Evolutionary conservation across 345 rosid species (phyloP).

Genomic region (Isatis tinctoria): DNA sequence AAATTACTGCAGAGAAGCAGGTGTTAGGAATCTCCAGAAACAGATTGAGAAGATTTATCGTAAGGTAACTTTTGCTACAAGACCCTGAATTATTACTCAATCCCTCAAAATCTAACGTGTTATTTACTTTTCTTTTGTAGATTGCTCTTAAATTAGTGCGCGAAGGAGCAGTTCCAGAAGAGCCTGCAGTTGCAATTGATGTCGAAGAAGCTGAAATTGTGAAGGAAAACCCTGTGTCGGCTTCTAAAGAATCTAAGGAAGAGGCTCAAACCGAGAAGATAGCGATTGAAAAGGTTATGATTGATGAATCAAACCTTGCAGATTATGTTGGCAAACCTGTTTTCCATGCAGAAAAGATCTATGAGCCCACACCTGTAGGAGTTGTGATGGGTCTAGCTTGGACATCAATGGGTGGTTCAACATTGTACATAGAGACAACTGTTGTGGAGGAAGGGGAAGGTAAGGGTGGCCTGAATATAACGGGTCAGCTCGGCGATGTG

Average conservation of each 20-base stretch:
- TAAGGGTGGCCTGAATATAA: constrained; percentile 72
- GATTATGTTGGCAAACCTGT: constrained; percentile 95
- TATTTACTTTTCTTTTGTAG: constrained; percentile 35
- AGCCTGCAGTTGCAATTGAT: constrained; percentile 40
- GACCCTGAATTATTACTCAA: background rate
- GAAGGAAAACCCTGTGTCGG: background rate
- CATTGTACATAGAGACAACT: constrained; percentile 89
- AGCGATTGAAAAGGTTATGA: constrained; percentile 53
- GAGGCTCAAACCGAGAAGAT: constrained; percentile 31
- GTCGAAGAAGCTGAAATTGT: constrained; percentile 31
- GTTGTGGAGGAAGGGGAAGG: constrained; percentile 85
- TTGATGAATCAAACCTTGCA: constrained; percentile 58
- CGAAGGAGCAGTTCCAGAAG: constrained; percentile 43
- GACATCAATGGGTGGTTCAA: constrained; percentile 99
- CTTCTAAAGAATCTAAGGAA: constrained; percentile 48
- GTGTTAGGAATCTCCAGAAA: constrained; percentile 97
- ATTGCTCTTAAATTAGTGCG: constrained; percentile 94
- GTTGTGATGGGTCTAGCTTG: constrained; percentile 99
- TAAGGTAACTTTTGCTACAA: constrained; percentile 46
- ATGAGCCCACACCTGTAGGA: constrained; percentile 83
- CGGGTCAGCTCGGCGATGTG: constrained; percentile 97
- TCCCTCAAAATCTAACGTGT: background rate
- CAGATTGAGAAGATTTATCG: constrained; percentile 99
- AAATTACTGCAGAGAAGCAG: constrained; percentile 98
- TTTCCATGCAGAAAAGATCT: constrained; percentile 93